Conservation (phyloP, 2,329 filamentous ascomycete species). For the Lasiodiplodia sp. region DNA sequence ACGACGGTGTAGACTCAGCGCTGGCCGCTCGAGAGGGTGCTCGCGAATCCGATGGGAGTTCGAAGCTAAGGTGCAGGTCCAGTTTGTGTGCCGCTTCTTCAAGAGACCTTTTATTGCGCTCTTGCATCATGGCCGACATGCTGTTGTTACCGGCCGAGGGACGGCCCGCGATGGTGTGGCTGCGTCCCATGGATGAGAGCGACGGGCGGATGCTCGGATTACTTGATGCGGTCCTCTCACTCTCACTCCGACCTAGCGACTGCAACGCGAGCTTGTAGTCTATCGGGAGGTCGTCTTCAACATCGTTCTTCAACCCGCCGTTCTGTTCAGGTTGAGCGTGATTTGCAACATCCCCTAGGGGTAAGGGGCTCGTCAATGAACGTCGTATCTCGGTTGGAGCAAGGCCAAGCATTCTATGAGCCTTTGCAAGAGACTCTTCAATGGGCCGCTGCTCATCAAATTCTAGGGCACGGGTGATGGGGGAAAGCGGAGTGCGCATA, state of each 20-base stretch:
- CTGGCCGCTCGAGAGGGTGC: conserved; percentile 28
- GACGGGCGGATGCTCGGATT: conserved; percentile 21
- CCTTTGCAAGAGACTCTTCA: conserved; percentile 45
- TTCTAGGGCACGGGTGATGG: conserved; percentile 26
- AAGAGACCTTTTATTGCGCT: conserved; percentile 25
- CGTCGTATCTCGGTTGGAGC: conserved; percentile 35
- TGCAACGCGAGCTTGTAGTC: conserved; percentile 50
- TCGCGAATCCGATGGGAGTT: conserved; percentile 16
- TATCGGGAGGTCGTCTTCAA: conserved; percentile 41
- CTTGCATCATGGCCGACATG: conserved; percentile 21
- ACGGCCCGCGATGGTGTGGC: conserved; percentile 25
- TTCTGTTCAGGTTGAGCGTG: conserved; percentile 18
- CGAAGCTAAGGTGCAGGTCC: conserved; percentile 24
- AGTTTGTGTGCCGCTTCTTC: conserved; percentile 25
- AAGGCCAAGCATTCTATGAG: conserved; percentile 52
- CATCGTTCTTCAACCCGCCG: conserved; percentile 14
- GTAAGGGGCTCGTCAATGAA: conserved; percentile 27
- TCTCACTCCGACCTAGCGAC: conserved; percentile 33
- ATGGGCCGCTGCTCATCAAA: conserved; percentile 21
- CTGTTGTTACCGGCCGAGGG: conserved; percentile 12
- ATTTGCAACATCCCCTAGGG: conserved; percentile 23
- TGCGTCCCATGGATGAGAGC: conserved; percentile 27
- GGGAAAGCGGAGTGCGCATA: conserved; percentile 25
- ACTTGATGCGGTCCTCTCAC: conserved; percentile 21
- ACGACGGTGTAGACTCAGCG: conserved; percentile 32